Evolutionary conservation across 139 green algal species (phyloP).

Genomic region (Protoeuglena noctilucae): DNA sequence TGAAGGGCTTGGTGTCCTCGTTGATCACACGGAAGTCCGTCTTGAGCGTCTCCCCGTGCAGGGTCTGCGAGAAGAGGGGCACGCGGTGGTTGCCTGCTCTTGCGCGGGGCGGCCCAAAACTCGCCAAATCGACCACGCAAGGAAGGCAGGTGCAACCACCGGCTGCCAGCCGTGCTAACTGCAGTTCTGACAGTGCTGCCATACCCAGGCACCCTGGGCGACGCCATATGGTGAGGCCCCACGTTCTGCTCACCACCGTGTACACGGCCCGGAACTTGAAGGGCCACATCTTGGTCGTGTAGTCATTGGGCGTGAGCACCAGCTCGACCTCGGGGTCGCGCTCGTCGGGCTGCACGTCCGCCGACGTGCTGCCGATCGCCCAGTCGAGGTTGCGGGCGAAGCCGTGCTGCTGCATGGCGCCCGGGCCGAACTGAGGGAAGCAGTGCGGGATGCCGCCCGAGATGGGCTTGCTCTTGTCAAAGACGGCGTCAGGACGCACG

Average conservation of each 20-base stretch:
- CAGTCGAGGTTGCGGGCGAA: conserved; percentile 93
- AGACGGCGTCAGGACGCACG: conserved; percentile 83
- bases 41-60: conserved; percentile 65
- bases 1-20: conserved; percentile 54
- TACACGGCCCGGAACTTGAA: conserved; percentile 65
- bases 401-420: conserved; percentile 83
- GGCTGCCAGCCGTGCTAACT: no score
- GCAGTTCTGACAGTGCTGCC: no score
- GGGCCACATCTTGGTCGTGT: conserved; percentile 80
- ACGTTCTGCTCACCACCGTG: no score
- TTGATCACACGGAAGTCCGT: conserved; percentile 73
- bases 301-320: conserved; percentile 67
- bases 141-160: no score
- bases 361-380: conserved; percentile 51
- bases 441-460: conserved; percentile 83
- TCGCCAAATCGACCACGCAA: no score
- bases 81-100: no score
- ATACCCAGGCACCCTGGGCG: no score
- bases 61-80: conserved; percentile 14
- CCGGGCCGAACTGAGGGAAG: conserved; percentile 94
- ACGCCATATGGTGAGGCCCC: no score
- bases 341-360: conserved; percentile 82
- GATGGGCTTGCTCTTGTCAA: conserved; percentile 84
- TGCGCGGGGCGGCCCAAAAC: no score
- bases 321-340: conserved; percentile 65